Percentiles rank a stretch among this genome's conserved stretches.
These are phyloP conservation scores for Yamadazyma dendronema DNA, from an alignment of 1,139 yeast species.

Conservation along the genomic window DNA sequence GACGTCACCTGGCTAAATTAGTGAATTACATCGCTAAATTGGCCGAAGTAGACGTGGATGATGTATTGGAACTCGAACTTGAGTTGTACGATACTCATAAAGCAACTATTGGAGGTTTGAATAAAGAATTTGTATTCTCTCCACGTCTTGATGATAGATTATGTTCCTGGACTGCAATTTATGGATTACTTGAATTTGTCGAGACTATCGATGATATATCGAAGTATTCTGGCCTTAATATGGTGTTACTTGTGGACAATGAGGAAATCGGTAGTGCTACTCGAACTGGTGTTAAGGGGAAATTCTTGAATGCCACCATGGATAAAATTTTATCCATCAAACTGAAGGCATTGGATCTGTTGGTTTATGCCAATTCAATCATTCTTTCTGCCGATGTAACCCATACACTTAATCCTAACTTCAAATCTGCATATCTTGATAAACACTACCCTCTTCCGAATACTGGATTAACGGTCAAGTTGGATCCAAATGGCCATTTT, in stretches of 20 bases:
- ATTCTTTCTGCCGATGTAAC: constrained; percentile 64
- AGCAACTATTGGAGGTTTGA: constrained; percentile 60
- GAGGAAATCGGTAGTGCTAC: constrained; percentile 46
- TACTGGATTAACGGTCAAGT: constrained; percentile 65
- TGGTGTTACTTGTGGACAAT: constrained; percentile 39
- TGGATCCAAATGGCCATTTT: constrained; percentile 79
- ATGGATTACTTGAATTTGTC: constrained; percentile 45
- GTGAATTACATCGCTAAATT: constrained; percentile 55
- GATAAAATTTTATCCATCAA: constrained; percentile 16
- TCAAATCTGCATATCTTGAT: constrained; percentile 60
- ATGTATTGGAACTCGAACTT: constrained; percentile 56
- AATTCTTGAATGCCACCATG: constrained; percentile 29
- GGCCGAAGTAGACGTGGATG: constrained; percentile 47
- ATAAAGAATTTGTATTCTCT: constrained; percentile 59
- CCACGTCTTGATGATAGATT: constrained; percentile 68
- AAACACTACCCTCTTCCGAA: constrained; percentile 78
- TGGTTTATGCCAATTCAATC: constrained; percentile 42
- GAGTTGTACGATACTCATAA: constrained; percentile 65
- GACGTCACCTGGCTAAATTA: constrained; percentile 54
- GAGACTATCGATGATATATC: constrained; percentile 19
- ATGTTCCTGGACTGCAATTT: constrained; percentile 60
- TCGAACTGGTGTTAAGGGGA: constrained; percentile 42
- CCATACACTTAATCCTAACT: constrained; percentile 65
- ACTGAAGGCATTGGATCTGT: constrained; percentile 35
- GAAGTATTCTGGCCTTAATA: constrained; percentile 36